Base-by-base conservation (phyloP, 768 basidiomycete species). In the Suillus fuscotomentosus region DNA sequence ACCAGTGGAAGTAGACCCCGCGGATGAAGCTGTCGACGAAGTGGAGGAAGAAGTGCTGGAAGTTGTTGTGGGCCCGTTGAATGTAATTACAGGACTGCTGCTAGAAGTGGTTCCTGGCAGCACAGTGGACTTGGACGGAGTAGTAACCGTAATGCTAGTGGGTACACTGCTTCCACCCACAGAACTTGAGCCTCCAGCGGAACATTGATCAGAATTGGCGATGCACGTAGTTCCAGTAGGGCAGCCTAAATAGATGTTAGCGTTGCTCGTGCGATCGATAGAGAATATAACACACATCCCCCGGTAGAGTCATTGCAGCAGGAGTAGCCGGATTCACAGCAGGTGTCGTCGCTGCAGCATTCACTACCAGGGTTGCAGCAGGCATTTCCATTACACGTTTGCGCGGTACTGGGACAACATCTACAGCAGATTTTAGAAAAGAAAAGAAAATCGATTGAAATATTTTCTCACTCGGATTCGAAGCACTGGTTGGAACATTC, bases 261-360 rank as follows among this genome's bases (percentile, higher is more conserved):
- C 38, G 15, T 22, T 2, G 15, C 2, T 24, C 15, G 13, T 34
- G 11, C 5, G 10, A 14, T 31, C 6, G 1, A 27, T 9, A 38
- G 54, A 36, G 13, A 31, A 47, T 36, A 14, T 8, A 13, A 69
- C 72, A 31, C 53, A 74, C 73, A 73, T 61, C 64, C 68, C 38
- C 73, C 73, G 36, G 50, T 41, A 10, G 50, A 50, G 41, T 73
- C 73, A 41, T 63, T 67, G 36, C 72, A 73, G 22, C 73, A 74
- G 27, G 60, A 50, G 31, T 5, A 20, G 51, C 70, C 67, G 8
- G 54, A 0, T 34, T 24, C 50, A 22, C 71, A 72, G 24, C 71
- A 72, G 9, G 11, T 20, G 0, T 0, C 5, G n/a, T 53, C 39
- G 27, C 0, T 53, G 9, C 51, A 53, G 31, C 51, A 53, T 53